A percentile compares a stretch with the other conserved stretches of the same genome.
These are phyloP conservation scores for Candida silvatica DNA, from an alignment of 805 yeast genomes.

Conservation along the genomic window DNA sequence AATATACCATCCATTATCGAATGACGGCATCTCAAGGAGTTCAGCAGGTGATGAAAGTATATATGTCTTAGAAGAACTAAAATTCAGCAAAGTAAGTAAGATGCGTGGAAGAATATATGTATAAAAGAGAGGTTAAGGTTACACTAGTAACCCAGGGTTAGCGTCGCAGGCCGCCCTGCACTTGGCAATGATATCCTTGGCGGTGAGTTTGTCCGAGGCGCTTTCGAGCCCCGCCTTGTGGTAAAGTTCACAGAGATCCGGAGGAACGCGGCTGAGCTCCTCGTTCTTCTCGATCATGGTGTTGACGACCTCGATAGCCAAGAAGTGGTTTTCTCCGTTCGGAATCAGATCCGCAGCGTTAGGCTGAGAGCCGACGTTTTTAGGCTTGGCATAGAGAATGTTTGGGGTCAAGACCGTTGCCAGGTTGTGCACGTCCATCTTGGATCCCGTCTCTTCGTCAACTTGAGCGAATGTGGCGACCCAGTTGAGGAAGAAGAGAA, in stretches of 20 bases:
- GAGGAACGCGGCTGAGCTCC: constrained; percentile 70
- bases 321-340: constrained; percentile 64
- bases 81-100: too few relatives aligned
- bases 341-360: constrained; percentile 15
- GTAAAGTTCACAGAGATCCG: constrained; percentile 44
- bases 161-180: constrained; percentile 22
- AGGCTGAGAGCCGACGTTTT: constrained; percentile 9
- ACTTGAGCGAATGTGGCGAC: constrained; percentile 91
- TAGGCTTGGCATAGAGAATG: constrained; percentile 55
- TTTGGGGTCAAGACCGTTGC: constrained; percentile 96
- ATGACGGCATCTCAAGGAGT: background rate
- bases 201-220: constrained; percentile 10
- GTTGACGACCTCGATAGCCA: constrained; percentile 87
- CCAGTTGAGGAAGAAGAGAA: constrained; percentile 85
- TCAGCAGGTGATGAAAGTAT: background rate
- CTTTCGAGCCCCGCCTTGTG: constrained; percentile 35
- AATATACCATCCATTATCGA: too few relatives aligned
- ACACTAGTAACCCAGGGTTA: constrained; percentile 13
- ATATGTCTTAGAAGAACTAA: too few relatives aligned
- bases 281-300: constrained; percentile 75
- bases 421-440: constrained; percentile 92
- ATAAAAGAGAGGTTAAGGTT: too few relatives aligned
- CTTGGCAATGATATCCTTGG: constrained; percentile 31
- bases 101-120: too few relatives aligned
- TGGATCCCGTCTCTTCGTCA: constrained; percentile 84